Conservation (phyloP, 768 basidiomycete species). For the Leccinum aurantiacum region DNA sequence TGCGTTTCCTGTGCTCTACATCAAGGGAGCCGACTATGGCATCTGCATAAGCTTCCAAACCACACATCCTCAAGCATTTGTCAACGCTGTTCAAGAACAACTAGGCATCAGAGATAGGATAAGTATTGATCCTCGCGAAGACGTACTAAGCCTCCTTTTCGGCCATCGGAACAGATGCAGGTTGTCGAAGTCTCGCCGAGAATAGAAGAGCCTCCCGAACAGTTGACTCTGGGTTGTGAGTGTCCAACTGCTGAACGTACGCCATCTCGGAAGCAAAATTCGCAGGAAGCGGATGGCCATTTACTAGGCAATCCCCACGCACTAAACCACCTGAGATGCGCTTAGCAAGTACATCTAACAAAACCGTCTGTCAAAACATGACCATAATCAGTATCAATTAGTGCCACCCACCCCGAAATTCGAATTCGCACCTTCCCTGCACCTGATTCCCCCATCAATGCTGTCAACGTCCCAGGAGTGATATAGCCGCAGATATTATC, state of each 20-base stretch:
- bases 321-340: constrained; percentile 48
- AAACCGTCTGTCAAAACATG: constrained; percentile 45
- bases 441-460: constrained; percentile 47
- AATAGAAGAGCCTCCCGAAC: constrained; percentile 80
- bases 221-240: constrained; percentile 70
- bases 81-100: constrained; percentile 42
- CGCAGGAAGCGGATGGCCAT: constrained; percentile 49
- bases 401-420: too few species aligned
- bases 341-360: constrained; percentile 56
- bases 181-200: constrained; percentile 80
- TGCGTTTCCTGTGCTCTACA: constrained; percentile 52
- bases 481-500: constrained; percentile 50
- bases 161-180: constrained; percentile 52
- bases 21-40: constrained; percentile 59
- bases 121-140: background rate
- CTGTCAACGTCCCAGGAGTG: constrained; percentile 50
- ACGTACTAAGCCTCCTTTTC: constrained; percentile 83
- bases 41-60: constrained; percentile 58
- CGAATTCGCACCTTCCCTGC: constrained; percentile 26
- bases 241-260: constrained; percentile 70
- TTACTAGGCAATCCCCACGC: constrained; percentile 52
- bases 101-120: background rate
- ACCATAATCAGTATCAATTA: background rate
- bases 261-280: constrained; percentile 65
- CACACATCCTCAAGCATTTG: constrained; percentile 64